Percentiles rank a stretch among this genome's conserved stretches.
Evolutionary conservation across 768 basidiomycete species (phyloP).

Genomic region (Pisolithus albus): DNA sequence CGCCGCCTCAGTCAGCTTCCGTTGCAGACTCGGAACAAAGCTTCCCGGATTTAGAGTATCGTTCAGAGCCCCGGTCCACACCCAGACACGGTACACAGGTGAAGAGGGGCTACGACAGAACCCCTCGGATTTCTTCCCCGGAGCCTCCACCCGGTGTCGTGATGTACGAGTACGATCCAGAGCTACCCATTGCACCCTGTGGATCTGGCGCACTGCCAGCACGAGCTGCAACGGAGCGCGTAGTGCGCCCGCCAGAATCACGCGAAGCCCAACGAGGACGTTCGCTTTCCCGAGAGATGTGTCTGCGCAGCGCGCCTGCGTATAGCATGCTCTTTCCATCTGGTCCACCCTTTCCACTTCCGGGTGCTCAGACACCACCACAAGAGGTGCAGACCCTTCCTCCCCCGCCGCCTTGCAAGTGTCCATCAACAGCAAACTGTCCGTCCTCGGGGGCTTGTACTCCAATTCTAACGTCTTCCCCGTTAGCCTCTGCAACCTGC

Average conservation of each 20-base stretch:
- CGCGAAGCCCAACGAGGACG: slow-evolving; percentile 27
- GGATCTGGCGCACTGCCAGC: slow-evolving; percentile 17
- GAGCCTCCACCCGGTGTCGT: slow-evolving; percentile 6
- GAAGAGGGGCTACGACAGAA: slow-evolving; percentile 14
- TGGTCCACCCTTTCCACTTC: slow-evolving; percentile 25
- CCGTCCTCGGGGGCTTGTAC: neutral
- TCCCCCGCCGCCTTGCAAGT: slow-evolving; percentile 8
- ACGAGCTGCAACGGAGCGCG: slow-evolving; percentile 27
- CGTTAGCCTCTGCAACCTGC: neutral
- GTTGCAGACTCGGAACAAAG: slow-evolving; percentile 14
- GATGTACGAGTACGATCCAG: slow-evolving; percentile 23
- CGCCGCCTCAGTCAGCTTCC: slow-evolving; percentile 13
- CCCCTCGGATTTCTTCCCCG: slow-evolving; percentile 21
- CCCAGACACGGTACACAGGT: slow-evolving; percentile 9
- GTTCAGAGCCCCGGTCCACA: slow-evolving; percentile 13
- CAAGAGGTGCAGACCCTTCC: slow-evolving; percentile 17
- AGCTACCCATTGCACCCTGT: slow-evolving; percentile 18
- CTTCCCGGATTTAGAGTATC: slow-evolving; percentile 15
- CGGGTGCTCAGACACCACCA: slow-evolving; percentile 8
- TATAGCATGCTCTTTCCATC: slow-evolving; percentile 29
- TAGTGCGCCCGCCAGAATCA: slow-evolving; percentile 22
- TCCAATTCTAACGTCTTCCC: neutral
- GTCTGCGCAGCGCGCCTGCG: slow-evolving; percentile 28
- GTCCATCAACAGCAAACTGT: neutral
- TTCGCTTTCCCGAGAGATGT: slow-evolving; percentile 26